phyloP scores from a whole-genome alignment of 2,329 filamentous ascomycete genomes.

The Aspergillus novofumigatus region DNA sequence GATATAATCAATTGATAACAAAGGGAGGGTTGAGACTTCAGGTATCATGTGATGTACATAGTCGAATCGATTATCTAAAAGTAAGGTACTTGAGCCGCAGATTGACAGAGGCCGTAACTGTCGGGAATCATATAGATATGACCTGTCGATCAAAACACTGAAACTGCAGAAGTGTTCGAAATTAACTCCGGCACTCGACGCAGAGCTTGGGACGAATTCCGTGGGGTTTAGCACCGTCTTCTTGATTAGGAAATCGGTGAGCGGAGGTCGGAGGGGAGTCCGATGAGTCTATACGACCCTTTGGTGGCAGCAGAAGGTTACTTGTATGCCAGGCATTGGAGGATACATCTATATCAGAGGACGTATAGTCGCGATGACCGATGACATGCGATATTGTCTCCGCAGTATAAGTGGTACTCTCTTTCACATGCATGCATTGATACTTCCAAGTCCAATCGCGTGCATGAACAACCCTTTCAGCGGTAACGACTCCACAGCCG shows the following conservation, averaged over 20 bases:
- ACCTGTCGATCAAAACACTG: background rate
- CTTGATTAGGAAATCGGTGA: constrained; percentile 34
- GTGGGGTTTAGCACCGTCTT: constrained; percentile 23
- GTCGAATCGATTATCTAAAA: background rate
- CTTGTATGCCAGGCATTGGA: background rate
- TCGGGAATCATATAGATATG: background rate
- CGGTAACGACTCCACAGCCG: background rate
- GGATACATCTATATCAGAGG: background rate
- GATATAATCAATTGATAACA: background rate
- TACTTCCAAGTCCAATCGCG: background rate
- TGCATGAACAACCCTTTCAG: background rate
- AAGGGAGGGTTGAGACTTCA: background rate
- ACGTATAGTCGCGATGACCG: background rate
- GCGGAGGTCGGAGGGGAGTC: constrained; percentile 6
- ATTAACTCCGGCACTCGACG: constrained; percentile 7
- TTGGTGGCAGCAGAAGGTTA: background rate
- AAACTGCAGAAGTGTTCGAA: background rate
- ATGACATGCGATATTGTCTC: background rate
- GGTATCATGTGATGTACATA: background rate
- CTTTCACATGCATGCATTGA: background rate
- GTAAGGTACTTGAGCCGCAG: background rate
- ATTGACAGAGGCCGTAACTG: background rate
- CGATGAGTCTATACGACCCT: background rate
- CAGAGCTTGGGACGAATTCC: constrained; percentile 17
- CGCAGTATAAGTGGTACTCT: background rate